Percentiles rank a stretch among this genome's conserved stretches.
phyloP scores from a whole-genome alignment of 1,139 yeast species.

The Pichia sp. region DNA sequence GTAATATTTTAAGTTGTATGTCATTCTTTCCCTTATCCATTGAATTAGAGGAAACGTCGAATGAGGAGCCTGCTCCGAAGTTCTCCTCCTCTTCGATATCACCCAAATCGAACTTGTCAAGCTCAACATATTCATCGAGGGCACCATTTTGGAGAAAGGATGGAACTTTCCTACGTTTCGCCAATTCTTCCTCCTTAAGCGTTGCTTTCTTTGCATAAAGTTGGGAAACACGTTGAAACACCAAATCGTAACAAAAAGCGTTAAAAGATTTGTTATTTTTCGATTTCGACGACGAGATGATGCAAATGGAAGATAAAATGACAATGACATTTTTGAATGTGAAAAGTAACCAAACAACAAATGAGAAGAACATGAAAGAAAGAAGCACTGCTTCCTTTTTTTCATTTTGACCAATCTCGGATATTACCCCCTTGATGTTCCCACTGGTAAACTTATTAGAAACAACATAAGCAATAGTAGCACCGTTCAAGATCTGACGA shows the following conservation, averaged over 20 bases:
- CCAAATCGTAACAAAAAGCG: conserved; percentile 19
- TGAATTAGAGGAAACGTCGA: not conserved
- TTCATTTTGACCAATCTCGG: conserved; percentile 52
- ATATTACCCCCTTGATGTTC: conserved; percentile 45
- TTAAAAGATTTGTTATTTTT: conserved; percentile 12
- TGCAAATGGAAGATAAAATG: conserved; percentile 18
- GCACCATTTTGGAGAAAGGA: conserved; percentile 9
- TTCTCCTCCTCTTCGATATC: not conserved
- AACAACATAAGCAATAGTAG: conserved; percentile 47
- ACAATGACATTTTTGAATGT: conserved; percentile 43
- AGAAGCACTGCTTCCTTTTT: conserved; percentile 61
- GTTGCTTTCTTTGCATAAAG: conserved; percentile 21
- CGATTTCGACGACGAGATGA: conserved; percentile 13
- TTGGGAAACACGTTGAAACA: conserved; percentile 21
- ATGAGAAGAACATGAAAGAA: conserved; percentile 69
- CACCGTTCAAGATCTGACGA: conserved; percentile 77
- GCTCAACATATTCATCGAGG: not conserved
- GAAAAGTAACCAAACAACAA: conserved; percentile 69
- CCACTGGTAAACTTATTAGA: conserved; percentile 34
- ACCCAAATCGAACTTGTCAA: not conserved
- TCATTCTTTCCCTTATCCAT: not conserved
- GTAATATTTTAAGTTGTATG: too few species aligned
- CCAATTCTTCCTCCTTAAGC: conserved; percentile 11
- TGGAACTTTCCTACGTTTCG: conserved; percentile 16
- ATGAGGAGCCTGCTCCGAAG: too few species aligned